Conservation (phyloP, 2,329 filamentous ascomycete genomes). For the Blastomyces parvus region DNA sequence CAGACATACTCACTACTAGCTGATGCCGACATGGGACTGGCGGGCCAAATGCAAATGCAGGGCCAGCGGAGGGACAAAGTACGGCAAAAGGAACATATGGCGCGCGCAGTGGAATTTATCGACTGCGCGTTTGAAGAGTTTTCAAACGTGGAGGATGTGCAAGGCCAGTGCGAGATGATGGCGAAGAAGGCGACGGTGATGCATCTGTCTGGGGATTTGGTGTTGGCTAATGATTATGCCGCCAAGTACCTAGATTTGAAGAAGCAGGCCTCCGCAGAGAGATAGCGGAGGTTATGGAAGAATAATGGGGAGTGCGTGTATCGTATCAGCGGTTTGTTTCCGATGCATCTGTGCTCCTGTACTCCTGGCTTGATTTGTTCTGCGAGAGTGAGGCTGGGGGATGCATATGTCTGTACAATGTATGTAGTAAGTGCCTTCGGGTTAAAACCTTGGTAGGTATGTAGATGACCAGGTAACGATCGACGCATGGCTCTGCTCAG, state of each 20-base stretch:
- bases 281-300: neutral
- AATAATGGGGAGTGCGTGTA: neutral
- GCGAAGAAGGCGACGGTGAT: conserved; percentile 74
- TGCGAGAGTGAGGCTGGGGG: neutral
- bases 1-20: conserved; percentile 60
- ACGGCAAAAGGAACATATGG: conserved; percentile 48
- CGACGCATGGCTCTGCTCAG: too few relatives aligned
- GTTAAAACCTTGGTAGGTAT: neutral
- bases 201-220: conserved; percentile 56
- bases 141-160: conserved; percentile 55
- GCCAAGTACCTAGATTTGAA: conserved; percentile 54
- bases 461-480: neutral
- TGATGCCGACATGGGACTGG: conserved; percentile 70
- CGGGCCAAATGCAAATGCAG: conserved; percentile 42
- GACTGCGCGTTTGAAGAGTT: conserved; percentile 56
- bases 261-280: conserved; percentile 9
- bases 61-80: conserved; percentile 23
- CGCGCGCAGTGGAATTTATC: conserved; percentile 50
- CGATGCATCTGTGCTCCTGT: neutral
- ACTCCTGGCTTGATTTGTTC: neutral
- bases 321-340: neutral
- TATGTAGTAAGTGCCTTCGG: too few relatives aligned
- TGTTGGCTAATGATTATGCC: conserved; percentile 56
- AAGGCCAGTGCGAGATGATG: conserved; percentile 67
- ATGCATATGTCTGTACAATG: neutral